These are phyloP conservation scores for Diplodia sapinea DNA, from an alignment of 2,329 filamentous ascomycete genomes.

Conservation along the genomic window DNA sequence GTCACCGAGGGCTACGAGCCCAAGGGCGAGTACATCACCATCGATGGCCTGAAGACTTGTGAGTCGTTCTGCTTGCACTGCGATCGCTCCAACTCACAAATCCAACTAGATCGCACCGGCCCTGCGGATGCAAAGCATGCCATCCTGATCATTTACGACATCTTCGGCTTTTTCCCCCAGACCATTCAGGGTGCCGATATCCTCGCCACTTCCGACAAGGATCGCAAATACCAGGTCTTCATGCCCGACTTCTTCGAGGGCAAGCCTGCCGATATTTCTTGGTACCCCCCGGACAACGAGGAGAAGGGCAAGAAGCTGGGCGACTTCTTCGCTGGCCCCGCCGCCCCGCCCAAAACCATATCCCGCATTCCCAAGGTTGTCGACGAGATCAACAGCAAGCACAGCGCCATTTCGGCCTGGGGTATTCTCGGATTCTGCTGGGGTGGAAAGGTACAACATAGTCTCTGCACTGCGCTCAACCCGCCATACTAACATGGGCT, in stretches of 20 bases:
- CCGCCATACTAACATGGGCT: not conserved
- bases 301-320: conserved; percentile 66
- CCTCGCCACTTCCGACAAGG: conserved; percentile 66
- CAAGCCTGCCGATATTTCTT: conserved; percentile 67
- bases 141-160: conserved; percentile 65
- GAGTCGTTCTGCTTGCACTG: conserved; percentile 26
- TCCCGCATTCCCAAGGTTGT: conserved; percentile 62
- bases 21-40: conserved; percentile 64
- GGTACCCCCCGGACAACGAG: conserved; percentile 65
- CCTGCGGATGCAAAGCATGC: conserved; percentile 61
- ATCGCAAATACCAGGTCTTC: conserved; percentile 79
- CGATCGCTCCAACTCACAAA: not conserved
- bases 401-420: conserved; percentile 59
- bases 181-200: conserved; percentile 69
- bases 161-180: conserved; percentile 69
- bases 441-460: conserved; percentile 53
- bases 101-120: conserved; percentile 59
- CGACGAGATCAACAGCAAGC: conserved; percentile 57
- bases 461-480: not conserved
- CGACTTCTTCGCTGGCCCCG: conserved; percentile 63
- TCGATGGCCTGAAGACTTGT: conserved; percentile 68
- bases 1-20: conserved; percentile 58
- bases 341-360: conserved; percentile 63
- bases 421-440: conserved; percentile 67
- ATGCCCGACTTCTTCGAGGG: conserved; percentile 93